Evolutionary conservation across 1,284 basidiomycete species (phyloP).

Genomic region (Stereum hirsutum): DNA sequence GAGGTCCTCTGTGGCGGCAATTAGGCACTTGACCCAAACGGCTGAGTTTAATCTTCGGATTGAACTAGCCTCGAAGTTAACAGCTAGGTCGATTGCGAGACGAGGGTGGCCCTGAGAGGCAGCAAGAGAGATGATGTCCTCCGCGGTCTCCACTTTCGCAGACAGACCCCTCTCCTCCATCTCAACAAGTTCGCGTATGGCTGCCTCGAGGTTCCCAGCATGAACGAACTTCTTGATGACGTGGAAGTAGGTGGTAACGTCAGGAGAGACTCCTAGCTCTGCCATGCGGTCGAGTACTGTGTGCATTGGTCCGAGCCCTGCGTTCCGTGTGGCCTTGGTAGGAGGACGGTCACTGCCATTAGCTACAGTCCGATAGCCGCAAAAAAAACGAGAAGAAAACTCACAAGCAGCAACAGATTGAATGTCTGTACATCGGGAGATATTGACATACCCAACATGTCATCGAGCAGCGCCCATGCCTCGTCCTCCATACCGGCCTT

Average conservation of each 20-base stretch:
- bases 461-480: conserved; percentile 64
- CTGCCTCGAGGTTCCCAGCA: conserved; percentile 51
- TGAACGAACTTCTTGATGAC: conserved; percentile 40
- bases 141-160: conserved; percentile 38
- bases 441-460: conserved; percentile 55
- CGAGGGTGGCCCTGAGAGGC: conserved; percentile 40
- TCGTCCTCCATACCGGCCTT: conserved; percentile 32
- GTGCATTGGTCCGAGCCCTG: too few species aligned
- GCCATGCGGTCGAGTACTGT: too few species aligned
- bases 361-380: too few species aligned
- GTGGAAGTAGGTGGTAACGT: conserved; percentile 41
- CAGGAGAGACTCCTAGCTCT: conserved; percentile 35
- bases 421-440: conserved; percentile 49
- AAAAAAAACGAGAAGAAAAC: conserved; percentile 12
- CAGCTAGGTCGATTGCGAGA: conserved; percentile 61
- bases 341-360: too few species aligned
- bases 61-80: conserved; percentile 45
- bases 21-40: conserved; percentile 53
- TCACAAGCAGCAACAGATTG: conserved; percentile 56
- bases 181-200: conserved; percentile 43
- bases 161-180: conserved; percentile 37
- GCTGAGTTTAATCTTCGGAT: conserved; percentile 40
- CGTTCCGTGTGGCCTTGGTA: too few species aligned
- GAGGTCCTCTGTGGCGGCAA: conserved; percentile 43
- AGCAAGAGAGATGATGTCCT: conserved; percentile 39